Evolutionary conservation across 371 early-diverging fungal species (phyloP), one percentile per base, ranked within the genome.

Genomic region (Syncephalis plumigaleata): DNA sequence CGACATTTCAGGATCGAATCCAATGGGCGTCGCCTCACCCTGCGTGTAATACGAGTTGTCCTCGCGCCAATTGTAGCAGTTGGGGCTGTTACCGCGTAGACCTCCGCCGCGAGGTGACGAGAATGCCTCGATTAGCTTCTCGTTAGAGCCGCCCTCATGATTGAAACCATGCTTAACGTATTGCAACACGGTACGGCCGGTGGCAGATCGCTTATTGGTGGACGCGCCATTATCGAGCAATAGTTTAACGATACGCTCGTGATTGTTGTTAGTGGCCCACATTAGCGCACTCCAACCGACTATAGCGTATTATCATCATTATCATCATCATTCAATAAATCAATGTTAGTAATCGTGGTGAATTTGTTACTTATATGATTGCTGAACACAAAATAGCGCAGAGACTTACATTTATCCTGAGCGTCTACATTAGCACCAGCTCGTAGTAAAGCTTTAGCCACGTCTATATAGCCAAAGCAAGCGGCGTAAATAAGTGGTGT

Each of bases 201-300:
- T 74, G 38, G 72, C 61, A 0, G 87, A 83, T 52, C 68, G 70
- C n/a, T 77, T 62, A 16, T 70, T 65, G 3, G 79, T 57, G 22
- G 76, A 72, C 24, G 91, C 95, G 15, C 91, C 91, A 50, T 65
- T 51, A 23, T 82, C 81, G 21, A 91, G 51, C 44, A 92, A 67
- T n/a, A 81, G 44, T 49, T 75, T 72, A 45, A 84, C 86, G 23
- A 83, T 60, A 9, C 60, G 60, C 49, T 77, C 76, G 65, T 87
- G 80, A 47, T 79, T 77, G 64, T 87, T 91, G 53, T 82, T 83
- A 39, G 83, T 81, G 1, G 95, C 91, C 95, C 95, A 94, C 71
- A 91, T 79, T 42, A 92, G 71, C n/a, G 91, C 81, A 3, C 91
- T 80, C 95, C 95, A 94, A 17, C 95, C 95, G 53, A 72, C 84